phyloP scores from a whole-genome alignment of 805 yeast genomes.

The Wickerhamomyces bisporus region DNA sequence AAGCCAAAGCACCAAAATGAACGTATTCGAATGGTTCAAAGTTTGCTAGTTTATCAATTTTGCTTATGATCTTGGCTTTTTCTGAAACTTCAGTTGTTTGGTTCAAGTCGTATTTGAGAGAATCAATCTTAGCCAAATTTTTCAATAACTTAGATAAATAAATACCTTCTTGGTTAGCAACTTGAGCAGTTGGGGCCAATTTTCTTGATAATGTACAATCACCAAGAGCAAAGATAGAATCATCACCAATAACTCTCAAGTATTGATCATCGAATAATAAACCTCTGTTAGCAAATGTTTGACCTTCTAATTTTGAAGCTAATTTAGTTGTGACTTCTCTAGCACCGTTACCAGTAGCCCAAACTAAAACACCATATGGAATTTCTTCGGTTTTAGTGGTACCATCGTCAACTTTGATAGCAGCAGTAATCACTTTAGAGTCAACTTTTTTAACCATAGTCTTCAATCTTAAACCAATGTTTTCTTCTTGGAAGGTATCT shows the following conservation, averaged over 20 bases:
- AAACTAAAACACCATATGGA: slow-evolving; percentile 89
- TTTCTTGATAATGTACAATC: slow-evolving; percentile 88
- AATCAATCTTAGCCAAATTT: slow-evolving; percentile 57
- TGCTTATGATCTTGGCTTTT: slow-evolving; percentile 26
- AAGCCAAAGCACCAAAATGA: slow-evolving; percentile 91
- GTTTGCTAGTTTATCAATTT: slow-evolving; percentile 38
- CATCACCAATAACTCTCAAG: slow-evolving; percentile 76
- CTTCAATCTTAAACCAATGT: slow-evolving; percentile 72
- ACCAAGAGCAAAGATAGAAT: slow-evolving; percentile 78
- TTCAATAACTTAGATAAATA: slow-evolving; percentile 71
- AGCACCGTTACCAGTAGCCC: slow-evolving; percentile 98
- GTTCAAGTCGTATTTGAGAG: slow-evolving; percentile 40
- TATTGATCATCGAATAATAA: slow-evolving; percentile 72
- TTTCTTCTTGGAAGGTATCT: slow-evolving; percentile 60
- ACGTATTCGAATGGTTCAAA: slow-evolving; percentile 68
- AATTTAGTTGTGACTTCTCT: slow-evolving; percentile 68
- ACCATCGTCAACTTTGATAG: slow-evolving; percentile 63
- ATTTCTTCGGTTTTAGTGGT: slow-evolving; percentile 49
- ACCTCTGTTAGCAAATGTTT: slow-evolving; percentile 86
- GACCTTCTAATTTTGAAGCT: slow-evolving; percentile 64
- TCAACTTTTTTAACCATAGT: slow-evolving; percentile 88
- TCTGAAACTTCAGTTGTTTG: slow-evolving; percentile 34
- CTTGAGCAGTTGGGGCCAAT: slow-evolving; percentile 95
- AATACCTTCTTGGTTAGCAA: slow-evolving; percentile 90
- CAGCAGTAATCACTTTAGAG: slow-evolving; percentile 63